phyloP scores from a whole-genome alignment of 179 eudicot species.

The Monotropa hypopitys region DNA sequence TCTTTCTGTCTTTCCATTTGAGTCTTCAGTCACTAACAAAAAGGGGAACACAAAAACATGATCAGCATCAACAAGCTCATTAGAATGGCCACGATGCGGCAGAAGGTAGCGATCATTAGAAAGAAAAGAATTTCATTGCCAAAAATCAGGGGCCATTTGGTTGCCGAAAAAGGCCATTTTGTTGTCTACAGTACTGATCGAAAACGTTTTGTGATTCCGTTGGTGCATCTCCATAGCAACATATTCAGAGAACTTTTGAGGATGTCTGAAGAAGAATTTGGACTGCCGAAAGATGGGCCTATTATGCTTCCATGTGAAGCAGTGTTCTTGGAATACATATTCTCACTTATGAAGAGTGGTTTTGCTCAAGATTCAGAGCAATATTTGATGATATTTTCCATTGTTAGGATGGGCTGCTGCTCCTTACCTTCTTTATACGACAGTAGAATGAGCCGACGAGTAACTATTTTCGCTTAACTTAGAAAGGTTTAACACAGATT shows the following conservation, averaged over 20 bases:
- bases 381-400: background rate
- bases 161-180: background rate
- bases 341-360: background rate
- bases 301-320: background rate
- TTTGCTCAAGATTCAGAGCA: background rate
- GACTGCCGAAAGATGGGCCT: background rate
- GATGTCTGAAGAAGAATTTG: conserved; percentile 1
- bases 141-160: background rate
- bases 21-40: background rate
- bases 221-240: background rate
- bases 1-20: background rate
- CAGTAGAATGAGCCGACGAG: background rate
- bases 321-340: background rate
- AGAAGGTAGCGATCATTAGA: conserved; percentile 17
- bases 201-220: background rate
- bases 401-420: background rate
- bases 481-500: background rate
- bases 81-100: conserved; percentile 24
- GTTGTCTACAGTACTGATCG: background rate
- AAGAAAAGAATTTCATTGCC: conserved; percentile 12
- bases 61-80: conserved; percentile 27
- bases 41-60: conserved; percentile 12
- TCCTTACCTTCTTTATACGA: background rate
- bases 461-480: background rate
- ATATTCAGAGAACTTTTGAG: background rate